Base-by-base conservation (phyloP, 768 basidiomycete species). In the Mycena kentingensis region DNA sequence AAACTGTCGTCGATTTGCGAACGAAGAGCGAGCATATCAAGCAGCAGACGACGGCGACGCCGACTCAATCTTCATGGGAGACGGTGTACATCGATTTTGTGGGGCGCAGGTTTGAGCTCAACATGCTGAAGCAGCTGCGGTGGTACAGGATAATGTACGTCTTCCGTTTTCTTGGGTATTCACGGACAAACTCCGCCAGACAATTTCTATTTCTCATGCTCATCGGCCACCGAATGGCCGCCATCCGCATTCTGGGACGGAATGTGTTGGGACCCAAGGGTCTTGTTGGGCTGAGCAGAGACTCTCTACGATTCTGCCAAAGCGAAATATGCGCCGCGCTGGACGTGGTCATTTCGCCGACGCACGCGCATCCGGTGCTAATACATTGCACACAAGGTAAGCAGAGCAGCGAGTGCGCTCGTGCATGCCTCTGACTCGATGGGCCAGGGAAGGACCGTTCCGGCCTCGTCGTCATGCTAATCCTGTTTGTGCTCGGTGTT, bases 361-460 rank as follows among this genome's bases (percentile, higher is more conserved):
- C 53, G 36, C 24, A 42, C 41, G 28, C 51, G 12, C 56, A 56
- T 29, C 60, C 60, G 19, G 31, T 62, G 1, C 57, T 62, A 7
- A 26, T 62, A 0, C 57, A 62, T n/a, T 62, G 60, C 27, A 62
- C 60, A 0, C 60, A 62, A 46, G 60, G 60, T 41, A n/a, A n/a
- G n/a, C n/a, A n/a, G n/a, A n/a, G n/a, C n/a, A n/a, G n/a, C n/a
- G n/a, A n/a, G n/a, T n/a, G n/a, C n/a, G n/a, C n/a, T n/a, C n/a
- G n/a, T n/a, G n/a, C n/a, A n/a, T n/a, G n/a, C n/a, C n/a, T n/a
- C n/a, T n/a, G n/a, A n/a, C n/a, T n/a, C n/a, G n/a, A n/a, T n/a
- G n/a, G n/a, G n/a, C n/a, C n/a, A n/a, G n/a, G n/a, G n/a, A 62
- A 62, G 35, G 60, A 62, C 29, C 54, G 60, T 4, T 48, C 60